These are phyloP conservation scores for Stagonosporopsis vannaccii DNA, from an alignment of 2,329 filamentous ascomycete genomes.

Conservation along the genomic window DNA sequence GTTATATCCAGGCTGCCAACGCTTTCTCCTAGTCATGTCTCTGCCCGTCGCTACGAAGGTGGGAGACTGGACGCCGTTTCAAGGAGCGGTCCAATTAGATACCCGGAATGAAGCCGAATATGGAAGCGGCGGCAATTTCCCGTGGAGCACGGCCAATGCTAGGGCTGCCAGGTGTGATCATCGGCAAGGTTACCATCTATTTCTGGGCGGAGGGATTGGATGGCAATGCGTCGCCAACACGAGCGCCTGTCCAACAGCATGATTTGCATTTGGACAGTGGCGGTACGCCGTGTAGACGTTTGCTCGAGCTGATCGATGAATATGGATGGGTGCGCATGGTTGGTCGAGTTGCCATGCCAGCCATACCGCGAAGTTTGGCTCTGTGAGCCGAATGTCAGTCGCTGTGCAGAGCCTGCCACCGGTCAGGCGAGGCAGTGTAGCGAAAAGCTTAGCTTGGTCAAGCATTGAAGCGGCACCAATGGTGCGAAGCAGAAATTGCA, in stretches of 20 bases:
- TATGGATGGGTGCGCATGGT: not conserved
- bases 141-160: constrained; percentile 32
- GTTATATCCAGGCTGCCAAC: constrained; percentile 20
- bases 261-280: constrained; percentile 7
- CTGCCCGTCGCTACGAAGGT: constrained; percentile 15
- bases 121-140: constrained; percentile 39
- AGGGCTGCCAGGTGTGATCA: constrained; percentile 29
- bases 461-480: constrained; percentile 23
- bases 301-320: constrained; percentile 14
- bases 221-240: constrained; percentile 16
- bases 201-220: constrained; percentile 34
- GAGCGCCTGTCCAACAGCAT: constrained; percentile 18
- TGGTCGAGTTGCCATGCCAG: not conserved
- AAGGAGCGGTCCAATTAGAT: constrained; percentile 9
- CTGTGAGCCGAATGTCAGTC: not conserved
- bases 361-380: not conserved
- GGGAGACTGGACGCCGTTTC: constrained; percentile 23
- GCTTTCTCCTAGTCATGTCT: constrained; percentile 25
- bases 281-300: not conserved
- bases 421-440: constrained; percentile 10
- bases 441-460: constrained; percentile 32
- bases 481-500: constrained; percentile 23
- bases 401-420: constrained; percentile 12
- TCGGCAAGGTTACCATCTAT: constrained; percentile 33
- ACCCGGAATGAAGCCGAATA: constrained; percentile 18